Percentiles rank a stretch among this genome's conserved stretches.
phyloP scores from a whole-genome alignment of 306 rosid genomes.

The Senna siamea region DNA sequence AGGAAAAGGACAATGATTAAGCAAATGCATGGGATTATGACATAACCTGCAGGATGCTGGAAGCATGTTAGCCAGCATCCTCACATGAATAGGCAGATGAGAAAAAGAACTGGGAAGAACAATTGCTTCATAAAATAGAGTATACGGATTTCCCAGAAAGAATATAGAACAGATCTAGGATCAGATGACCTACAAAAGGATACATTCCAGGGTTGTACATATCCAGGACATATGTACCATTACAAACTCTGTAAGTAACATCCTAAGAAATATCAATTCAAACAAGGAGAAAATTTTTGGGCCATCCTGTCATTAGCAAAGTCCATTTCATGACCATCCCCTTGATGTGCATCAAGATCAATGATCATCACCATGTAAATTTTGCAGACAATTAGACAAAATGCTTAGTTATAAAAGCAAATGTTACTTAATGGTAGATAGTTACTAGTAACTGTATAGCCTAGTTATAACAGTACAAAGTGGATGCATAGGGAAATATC shows the following conservation, averaged over 20 bases:
- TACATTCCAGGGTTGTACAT: conserved; percentile 93
- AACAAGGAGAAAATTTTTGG: conserved; percentile 37
- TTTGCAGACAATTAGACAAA: conserved; percentile 35
- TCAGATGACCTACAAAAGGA: conserved; percentile 72
- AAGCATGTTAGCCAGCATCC: no score
- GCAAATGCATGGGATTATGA: no score
- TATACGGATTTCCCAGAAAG: not conserved
- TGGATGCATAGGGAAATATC: conserved; percentile 88
- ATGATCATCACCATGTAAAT: conserved; percentile 84
- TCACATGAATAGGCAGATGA: no score
- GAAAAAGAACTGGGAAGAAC: conserved; percentile 6
- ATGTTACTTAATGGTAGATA: conserved; percentile 23
- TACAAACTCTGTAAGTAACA: conserved; percentile 38
- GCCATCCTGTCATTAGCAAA: conserved; percentile 72
- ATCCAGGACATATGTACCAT: conserved; percentile 79
- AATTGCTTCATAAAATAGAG: not conserved
- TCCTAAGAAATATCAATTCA: conserved; percentile 33
- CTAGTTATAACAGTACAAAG: conserved; percentile 71
- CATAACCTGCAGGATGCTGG: no score
- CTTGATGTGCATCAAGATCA: conserved; percentile 99
- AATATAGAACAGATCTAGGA: conserved; percentile 28
- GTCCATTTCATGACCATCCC: conserved; percentile 92
- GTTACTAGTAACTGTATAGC: conserved; percentile 26
- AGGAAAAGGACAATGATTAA: no score
- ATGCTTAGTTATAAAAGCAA: conserved; percentile 14